phyloP scores from a whole-genome alignment of 768 basidiomycete genomes.

The Dentipellis fragilis region DNA sequence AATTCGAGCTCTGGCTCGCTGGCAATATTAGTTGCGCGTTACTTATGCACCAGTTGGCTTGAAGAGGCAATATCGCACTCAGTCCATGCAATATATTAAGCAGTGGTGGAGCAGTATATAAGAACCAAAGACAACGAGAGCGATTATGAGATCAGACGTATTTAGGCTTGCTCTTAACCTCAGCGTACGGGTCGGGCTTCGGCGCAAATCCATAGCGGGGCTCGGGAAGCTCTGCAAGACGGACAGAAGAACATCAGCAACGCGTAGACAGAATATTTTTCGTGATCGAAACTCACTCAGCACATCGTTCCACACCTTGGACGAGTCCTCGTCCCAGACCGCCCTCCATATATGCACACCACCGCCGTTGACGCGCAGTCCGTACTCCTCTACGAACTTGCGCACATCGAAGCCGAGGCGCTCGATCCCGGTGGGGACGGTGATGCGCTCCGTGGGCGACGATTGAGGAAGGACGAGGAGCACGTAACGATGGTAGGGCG shows the following conservation, averaged over 20 bases:
- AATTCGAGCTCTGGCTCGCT: no score
- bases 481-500: constrained; percentile 85
- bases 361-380: constrained; percentile 42
- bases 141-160: not conserved
- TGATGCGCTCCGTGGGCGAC: constrained; percentile 20
- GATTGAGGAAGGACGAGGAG: constrained; percentile 68
- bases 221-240: constrained; percentile 32
- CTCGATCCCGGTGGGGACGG: constrained; percentile 18
- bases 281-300: constrained; percentile 44
- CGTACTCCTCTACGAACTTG: constrained; percentile 44
- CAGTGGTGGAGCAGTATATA: no score
- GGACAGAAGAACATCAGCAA: constrained; percentile 1
- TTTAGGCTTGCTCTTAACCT: constrained; percentile 26
- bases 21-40: no score
- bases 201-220: constrained; percentile 46
- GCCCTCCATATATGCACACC: constrained; percentile 81
- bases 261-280: not conserved
- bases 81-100: no score
- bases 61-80: no score
- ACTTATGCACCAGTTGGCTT: no score
- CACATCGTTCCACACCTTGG: constrained; percentile 53
- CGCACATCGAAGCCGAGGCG: constrained; percentile 61
- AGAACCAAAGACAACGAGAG: no score
- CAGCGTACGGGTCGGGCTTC: constrained; percentile 46
- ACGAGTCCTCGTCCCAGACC: constrained; percentile 60